These are phyloP conservation scores for Neospermospora avenae DNA, from an alignment of 2,329 filamentous ascomycete species.

Conservation along the genomic window DNA sequence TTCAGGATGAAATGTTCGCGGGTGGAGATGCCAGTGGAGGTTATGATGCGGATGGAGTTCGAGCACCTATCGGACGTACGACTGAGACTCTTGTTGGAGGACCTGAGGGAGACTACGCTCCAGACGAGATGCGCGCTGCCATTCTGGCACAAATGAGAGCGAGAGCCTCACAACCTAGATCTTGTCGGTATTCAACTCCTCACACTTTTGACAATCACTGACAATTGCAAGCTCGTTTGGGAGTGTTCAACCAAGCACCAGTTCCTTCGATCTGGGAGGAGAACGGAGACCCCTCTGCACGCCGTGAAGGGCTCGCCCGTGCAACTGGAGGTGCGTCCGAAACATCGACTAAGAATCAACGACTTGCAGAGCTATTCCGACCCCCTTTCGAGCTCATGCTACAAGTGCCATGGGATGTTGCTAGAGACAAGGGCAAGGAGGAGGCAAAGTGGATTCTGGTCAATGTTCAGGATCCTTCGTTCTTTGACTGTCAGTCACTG, in stretches of 20 bases:
- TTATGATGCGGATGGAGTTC: slow-evolving; percentile 58
- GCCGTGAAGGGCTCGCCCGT: slow-evolving; percentile 51
- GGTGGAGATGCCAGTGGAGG: slow-evolving; percentile 43
- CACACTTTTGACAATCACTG: slow-evolving; percentile 18
- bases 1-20: slow-evolving; percentile 90
- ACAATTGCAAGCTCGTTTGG: slow-evolving; percentile 41
- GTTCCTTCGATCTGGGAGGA: slow-evolving; percentile 47
- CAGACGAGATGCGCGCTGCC: slow-evolving; percentile 39
- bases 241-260: slow-evolving; percentile 67
- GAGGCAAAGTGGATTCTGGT: slow-evolving; percentile 92
- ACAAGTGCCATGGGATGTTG: slow-evolving; percentile 75
- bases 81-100: slow-evolving; percentile 89
- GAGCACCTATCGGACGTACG: slow-evolving; percentile 86
- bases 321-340: slow-evolving; percentile 65
- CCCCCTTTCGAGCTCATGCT: slow-evolving; percentile 90
- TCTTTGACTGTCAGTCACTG: slow-evolving; percentile 91
- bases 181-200: slow-evolving; percentile 3
- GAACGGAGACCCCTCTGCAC: slow-evolving; percentile 40
- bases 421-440: slow-evolving; percentile 80
- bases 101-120: slow-evolving; percentile 47
- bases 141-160: slow-evolving; percentile 33
- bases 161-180: slow-evolving; percentile 34
- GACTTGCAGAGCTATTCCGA: slow-evolving; percentile 86
- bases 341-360: slow-evolving; percentile 65
- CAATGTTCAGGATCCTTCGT: slow-evolving; percentile 88